Evolutionary conservation across 2,329 filamentous ascomycete species (phyloP).

Genomic region (Cladobotryum protrusum): DNA sequence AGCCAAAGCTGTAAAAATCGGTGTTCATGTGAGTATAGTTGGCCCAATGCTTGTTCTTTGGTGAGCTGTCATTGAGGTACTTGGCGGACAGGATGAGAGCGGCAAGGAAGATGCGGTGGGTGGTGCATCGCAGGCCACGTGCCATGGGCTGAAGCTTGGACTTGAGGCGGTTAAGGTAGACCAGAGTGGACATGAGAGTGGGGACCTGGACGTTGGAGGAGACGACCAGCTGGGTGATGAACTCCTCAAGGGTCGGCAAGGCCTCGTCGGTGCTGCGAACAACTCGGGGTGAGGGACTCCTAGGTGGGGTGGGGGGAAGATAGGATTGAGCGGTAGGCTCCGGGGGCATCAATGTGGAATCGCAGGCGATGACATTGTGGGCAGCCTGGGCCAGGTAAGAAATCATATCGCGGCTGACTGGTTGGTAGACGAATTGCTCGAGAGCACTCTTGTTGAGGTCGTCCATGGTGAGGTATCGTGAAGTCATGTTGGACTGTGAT

Average conservation of each 20-base stretch:
- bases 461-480: constrained; percentile 40
- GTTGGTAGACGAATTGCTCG: constrained; percentile 73
- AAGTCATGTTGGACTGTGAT: constrained; percentile 37
- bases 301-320: constrained; percentile 44
- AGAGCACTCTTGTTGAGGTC: constrained; percentile 68
- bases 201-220: constrained; percentile 95
- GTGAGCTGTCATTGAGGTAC: constrained; percentile 96
- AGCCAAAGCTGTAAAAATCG: constrained; percentile 65
- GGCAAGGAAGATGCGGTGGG: constrained; percentile 94
- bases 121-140: constrained; percentile 92
- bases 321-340: constrained; percentile 24
- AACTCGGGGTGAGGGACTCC: constrained; percentile 43
- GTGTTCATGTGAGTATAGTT: constrained; percentile 78
- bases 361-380: constrained; percentile 73
- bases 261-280: constrained; percentile 42
- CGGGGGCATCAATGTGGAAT: constrained; percentile 51
- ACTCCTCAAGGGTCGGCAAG: constrained; percentile 78
- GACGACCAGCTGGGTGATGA: constrained; percentile 86
- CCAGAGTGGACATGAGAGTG: constrained; percentile 92
- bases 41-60: constrained; percentile 99
- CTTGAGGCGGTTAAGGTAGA: constrained; percentile 83
- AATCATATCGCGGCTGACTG: constrained; percentile 72
- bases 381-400: constrained; percentile 68
- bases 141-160: constrained; percentile 84
- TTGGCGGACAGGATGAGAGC: constrained; percentile 83